Percentiles rank a stretch among this genome's conserved stretches.
phyloP scores from a whole-genome alignment of 2,329 filamentous ascomycete genomes.

The Pseudocercospora pini-densiflorae region DNA sequence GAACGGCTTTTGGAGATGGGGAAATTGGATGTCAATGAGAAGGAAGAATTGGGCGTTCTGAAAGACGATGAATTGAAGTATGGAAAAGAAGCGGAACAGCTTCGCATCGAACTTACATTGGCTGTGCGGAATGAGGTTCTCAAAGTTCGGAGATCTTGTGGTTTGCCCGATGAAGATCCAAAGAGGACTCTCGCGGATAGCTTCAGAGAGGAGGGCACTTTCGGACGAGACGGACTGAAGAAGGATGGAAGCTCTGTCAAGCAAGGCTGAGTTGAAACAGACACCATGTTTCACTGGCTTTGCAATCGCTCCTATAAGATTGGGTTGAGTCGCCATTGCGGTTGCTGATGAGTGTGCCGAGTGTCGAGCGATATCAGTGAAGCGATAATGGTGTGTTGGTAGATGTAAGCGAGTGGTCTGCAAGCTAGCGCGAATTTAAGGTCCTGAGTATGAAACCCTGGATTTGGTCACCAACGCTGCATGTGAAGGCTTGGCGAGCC shows the following conservation, averaged over 20 bases:
- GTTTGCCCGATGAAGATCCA: conserved; percentile 79
- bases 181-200: conserved; percentile 79
- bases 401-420: too few relatives aligned
- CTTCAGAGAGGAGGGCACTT: conserved; percentile 65
- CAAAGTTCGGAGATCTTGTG: conserved; percentile 72
- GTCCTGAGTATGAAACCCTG: too few relatives aligned
- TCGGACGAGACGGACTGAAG: conserved; percentile 56
- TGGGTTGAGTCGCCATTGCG: too few relatives aligned
- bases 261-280: background rate
- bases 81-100: conserved; percentile 72
- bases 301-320: too few relatives aligned
- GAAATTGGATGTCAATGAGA: conserved; percentile 11
- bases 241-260: conserved; percentile 65
- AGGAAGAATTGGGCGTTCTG: conserved; percentile 58
- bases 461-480: too few relatives aligned
- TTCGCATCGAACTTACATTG: conserved; percentile 79
- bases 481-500: too few relatives aligned
- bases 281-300: too few relatives aligned
- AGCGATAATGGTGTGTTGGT: too few relatives aligned
- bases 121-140: conserved; percentile 79
- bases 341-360: too few relatives aligned
- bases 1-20: conserved; percentile 32
- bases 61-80: conserved; percentile 70
- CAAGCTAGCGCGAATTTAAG: too few relatives aligned
- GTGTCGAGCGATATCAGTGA: too few relatives aligned